Base-by-base conservation (phyloP, 2,329 filamentous ascomycete species). In the Curvularia eragrostidis region DNA sequence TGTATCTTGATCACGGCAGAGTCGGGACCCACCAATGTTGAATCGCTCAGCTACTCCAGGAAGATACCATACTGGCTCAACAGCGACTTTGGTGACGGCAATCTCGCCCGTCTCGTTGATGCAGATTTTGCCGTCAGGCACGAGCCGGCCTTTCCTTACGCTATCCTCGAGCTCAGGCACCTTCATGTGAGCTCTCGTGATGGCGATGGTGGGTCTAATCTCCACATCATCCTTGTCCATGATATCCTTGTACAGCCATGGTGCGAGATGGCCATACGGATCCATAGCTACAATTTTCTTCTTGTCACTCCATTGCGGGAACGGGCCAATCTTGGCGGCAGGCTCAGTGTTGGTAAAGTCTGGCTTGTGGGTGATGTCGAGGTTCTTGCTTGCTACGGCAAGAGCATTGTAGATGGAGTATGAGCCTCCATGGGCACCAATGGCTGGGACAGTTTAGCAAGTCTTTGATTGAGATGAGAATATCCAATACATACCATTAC, bases 221-320 rank as follows among this genome's bases (percentile, higher is more conserved):
- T 97, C 91, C 34, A 96, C 85, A 67, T 91, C 87, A 43, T 97
- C 87, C 49, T 89, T 87, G 48, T 90, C 83, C 69, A 95, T 93
- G 44, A 86, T 84, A 61, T 94, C 87, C 63, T 90, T 90, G 80
- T 89, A 96, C 39, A 96, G 79, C 89, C 89, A 93, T 8, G 91
- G 91, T 8, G 89, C 86, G 59, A 97, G 81, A 79, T 98, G 95
- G 6, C 95, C 94, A 76, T 90, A 91, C 0, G 94, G 94, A 74
- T 98, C 95, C 92, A 99, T 97, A 18, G 94, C 91, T 13, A 98
- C 94, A 62, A 99, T 98, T 82, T 97, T 98, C 77, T 91, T 92
- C 70, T 85, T 86, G 73, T 96, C 91, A 24, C 85, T 86, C 94
- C 94, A 99, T 78, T 95, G 87, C 7, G 91, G 88, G 69, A 96